phyloP scores from a whole-genome alignment of 1,284 basidiomycete genomes.

The Boletus subluridellus region DNA sequence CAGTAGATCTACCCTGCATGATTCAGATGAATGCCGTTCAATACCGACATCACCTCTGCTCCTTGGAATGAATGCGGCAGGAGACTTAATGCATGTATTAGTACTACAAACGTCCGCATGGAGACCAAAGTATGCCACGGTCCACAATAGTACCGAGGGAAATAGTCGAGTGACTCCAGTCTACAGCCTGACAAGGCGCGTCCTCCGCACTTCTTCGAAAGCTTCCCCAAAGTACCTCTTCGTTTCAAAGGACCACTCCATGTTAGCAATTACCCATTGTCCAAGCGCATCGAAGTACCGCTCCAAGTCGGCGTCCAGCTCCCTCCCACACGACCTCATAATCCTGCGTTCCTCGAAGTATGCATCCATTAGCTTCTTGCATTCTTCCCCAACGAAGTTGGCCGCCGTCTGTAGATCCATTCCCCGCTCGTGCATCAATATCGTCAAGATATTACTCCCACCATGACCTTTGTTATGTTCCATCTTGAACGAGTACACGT shows the following conservation, averaged over 20 bases:
- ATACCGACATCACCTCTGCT: slow-evolving; percentile 6
- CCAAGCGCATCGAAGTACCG: slow-evolving; percentile 47
- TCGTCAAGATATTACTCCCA: slow-evolving; percentile 64
- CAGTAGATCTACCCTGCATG: slow-evolving; percentile 15
- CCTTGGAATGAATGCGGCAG: slow-evolving; percentile 4
- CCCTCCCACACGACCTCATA: slow-evolving; percentile 49
- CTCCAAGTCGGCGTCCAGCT: slow-evolving; percentile 47
- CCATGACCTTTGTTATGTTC: slow-evolving; percentile 66
- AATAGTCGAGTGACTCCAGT: not conserved
- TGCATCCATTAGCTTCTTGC: slow-evolving; percentile 47
- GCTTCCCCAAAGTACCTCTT: slow-evolving; percentile 51
- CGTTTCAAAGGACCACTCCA: slow-evolving; percentile 59
- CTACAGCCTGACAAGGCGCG: slow-evolving; percentile 22
- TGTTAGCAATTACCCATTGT: slow-evolving; percentile 50
- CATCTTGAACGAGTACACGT: slow-evolving; percentile 71
- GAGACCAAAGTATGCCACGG: not conserved
- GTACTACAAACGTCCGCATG: slow-evolving; percentile 9
- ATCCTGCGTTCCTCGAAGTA: slow-evolving; percentile 46
- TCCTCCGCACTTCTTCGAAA: slow-evolving; percentile 20
- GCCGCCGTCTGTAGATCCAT: slow-evolving; percentile 56
- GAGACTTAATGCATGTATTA: slow-evolving; percentile 17
- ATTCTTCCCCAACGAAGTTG: slow-evolving; percentile 55
- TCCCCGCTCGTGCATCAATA: slow-evolving; percentile 55
- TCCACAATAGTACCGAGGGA: slow-evolving; percentile 2
- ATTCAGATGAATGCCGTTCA: not conserved